Conservation (phyloP, 805 yeast genomes). For the Yamadazyma phyllophila region DNA sequence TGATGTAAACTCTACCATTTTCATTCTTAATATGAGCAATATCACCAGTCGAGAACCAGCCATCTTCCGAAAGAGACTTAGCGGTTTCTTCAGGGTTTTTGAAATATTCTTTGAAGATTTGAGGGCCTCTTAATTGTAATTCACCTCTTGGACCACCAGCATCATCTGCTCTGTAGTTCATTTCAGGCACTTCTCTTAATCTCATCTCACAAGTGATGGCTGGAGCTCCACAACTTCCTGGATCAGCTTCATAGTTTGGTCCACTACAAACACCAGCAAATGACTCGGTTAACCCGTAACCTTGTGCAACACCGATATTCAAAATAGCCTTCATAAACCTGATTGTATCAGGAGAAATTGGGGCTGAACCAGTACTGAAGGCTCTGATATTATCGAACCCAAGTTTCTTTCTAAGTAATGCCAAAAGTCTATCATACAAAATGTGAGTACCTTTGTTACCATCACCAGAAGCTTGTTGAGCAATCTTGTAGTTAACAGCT, state of each 20-base stretch:
- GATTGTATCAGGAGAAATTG: slow-evolving; percentile 61
- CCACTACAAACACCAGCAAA: slow-evolving; percentile 53
- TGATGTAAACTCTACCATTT: slow-evolving; percentile 52
- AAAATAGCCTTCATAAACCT: slow-evolving; percentile 59
- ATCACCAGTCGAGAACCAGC: slow-evolving; percentile 64
- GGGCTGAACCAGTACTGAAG: slow-evolving; percentile 59
- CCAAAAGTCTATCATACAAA: slow-evolving; percentile 29
- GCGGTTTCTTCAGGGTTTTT: slow-evolving; percentile 49
- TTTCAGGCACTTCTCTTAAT: slow-evolving; percentile 62
- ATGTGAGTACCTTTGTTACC: slow-evolving; percentile 35
- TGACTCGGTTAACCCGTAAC: slow-evolving; percentile 71
- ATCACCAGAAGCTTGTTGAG: slow-evolving; percentile 34
- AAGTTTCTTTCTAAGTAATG: slow-evolving; percentile 36
- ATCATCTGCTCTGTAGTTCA: slow-evolving; percentile 45
- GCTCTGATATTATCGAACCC: slow-evolving; percentile 29
- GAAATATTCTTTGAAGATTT: slow-evolving; percentile 51
- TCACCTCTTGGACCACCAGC: slow-evolving; percentile 46
- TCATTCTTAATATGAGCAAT: slow-evolving; percentile 24
- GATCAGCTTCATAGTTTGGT: slow-evolving; percentile 39
- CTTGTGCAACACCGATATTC: slow-evolving; percentile 57
- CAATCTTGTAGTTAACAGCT: slow-evolving; percentile 21
- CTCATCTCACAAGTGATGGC: slow-evolving; percentile 52
- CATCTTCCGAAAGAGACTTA: slow-evolving; percentile 44
- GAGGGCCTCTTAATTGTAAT: slow-evolving; percentile 56
- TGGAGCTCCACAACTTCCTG: slow-evolving; percentile 42